Percentiles rank a stretch among this genome's conserved stretches.
These are phyloP conservation scores for Pseudognaphalium luteoalbum DNA, from an alignment of 129 eudicot species.

Conservation along the genomic window DNA sequence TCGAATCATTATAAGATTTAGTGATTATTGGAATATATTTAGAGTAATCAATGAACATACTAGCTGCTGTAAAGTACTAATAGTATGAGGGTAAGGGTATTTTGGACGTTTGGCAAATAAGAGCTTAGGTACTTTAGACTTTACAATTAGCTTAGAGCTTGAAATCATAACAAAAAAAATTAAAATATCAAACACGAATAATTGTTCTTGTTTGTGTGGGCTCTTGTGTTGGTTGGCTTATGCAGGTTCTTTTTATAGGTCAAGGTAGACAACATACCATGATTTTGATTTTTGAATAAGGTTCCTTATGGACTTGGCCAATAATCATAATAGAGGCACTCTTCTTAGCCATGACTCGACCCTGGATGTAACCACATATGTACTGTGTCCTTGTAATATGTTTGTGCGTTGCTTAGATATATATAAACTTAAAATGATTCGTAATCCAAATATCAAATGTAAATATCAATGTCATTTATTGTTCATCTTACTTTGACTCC, in stretches of 20 bases:
- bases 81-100: not conserved
- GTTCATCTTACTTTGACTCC: constrained; percentile 8
- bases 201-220: not conserved
- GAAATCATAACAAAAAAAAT: not conserved
- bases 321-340: too few species aligned
- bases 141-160: not conserved
- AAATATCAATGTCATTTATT: not conserved
- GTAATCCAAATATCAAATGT: not conserved
- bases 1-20: not conserved
- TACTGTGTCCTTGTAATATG: not conserved
- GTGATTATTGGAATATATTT: constrained; percentile 18
- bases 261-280: not conserved
- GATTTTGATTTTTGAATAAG: not conserved
- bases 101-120: not conserved
- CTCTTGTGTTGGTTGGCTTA: constrained; percentile 7
- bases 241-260: not conserved
- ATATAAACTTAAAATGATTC: not conserved
- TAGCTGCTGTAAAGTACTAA: constrained; percentile 13
- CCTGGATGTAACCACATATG: too few species aligned
- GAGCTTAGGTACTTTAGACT: not conserved
- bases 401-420: not conserved
- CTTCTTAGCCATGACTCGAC: not conserved
- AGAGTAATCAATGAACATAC: not conserved
- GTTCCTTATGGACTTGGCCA: not conserved
- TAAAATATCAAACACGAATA: not conserved